Conservation (phyloP, 495 filamentous ascomycete species). For the Penicillium arizonense region DNA sequence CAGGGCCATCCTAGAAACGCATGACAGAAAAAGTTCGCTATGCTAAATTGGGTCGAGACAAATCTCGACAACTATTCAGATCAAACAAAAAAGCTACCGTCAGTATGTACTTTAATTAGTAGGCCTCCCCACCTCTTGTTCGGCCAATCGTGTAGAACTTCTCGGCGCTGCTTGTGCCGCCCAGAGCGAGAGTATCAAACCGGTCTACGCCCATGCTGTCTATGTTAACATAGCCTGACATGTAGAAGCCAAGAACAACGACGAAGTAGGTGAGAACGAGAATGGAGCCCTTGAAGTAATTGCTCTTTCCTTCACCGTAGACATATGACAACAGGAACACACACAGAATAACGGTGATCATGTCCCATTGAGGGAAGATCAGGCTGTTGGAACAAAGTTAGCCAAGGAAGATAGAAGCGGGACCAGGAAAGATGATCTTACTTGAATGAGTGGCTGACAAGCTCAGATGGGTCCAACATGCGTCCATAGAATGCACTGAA, state of each 20-base stretch:
- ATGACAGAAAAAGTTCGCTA: constrained; percentile 4
- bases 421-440: constrained; percentile 29
- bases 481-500: constrained; percentile 70
- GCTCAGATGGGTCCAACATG: constrained; percentile 52
- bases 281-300: constrained; percentile 78
- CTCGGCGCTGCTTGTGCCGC: constrained; percentile 18
- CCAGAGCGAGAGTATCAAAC: constrained; percentile 67
- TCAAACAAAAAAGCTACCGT: not conserved
- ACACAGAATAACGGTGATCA: constrained; percentile 96
- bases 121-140: constrained; percentile 31
- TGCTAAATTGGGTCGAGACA: constrained; percentile 3
- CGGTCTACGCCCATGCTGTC: constrained; percentile 59
- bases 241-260: constrained; percentile 87
- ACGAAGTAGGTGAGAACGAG: constrained; percentile 92
- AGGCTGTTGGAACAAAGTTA: constrained; percentile 50
- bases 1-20: not conserved
- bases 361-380: constrained; percentile 98
- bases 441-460: constrained; percentile 78
- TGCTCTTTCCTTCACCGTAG: constrained; percentile 92
- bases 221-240: constrained; percentile 71
- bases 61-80: not conserved
- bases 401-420: not conserved
- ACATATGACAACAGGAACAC: constrained; percentile 97
- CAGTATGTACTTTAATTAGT: constrained; percentile 12
- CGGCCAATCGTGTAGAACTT: constrained; percentile 44